Evolutionary conservation across 441 rosid genomes (phyloP), one percentile per base, ranked within the genome.

Genomic region (Hypseocharis bilobata): DNA sequence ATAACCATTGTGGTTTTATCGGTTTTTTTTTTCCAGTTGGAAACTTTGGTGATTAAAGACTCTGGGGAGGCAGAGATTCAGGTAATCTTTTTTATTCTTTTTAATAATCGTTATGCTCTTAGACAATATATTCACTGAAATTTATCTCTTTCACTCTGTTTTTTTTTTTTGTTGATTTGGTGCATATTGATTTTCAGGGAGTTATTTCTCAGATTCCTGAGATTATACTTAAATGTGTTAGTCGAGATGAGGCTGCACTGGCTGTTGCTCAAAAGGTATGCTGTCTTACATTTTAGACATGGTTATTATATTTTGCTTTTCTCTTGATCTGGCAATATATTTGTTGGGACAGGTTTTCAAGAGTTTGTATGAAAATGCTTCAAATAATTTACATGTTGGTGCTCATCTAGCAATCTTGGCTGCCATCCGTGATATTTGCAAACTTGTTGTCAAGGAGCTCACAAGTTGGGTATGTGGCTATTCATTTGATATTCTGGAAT

Each of bases 161-260:
- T 32, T 34, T n/a, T 30, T 19, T 27, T 19, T 2, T 19, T 3
- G 2, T 4, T 60, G 36, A 27, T 28, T 13, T 19, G 27, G 30
- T 40, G 25, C 32, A 10, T 59, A 58, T 57, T 47, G 34, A 62
- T 77, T 59, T 65, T 42, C 82, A 94, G 98, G 92, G 86, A 38
- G 75, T 89, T 57, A 79, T 91, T 75, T 70, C 94, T 54, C 96
- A 91, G 81, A 94, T 94, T 80, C 96, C 96, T 78, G 99, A 94
- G 68, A 94, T 94, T 69, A 88, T 94, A 76, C 92, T 91, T 22
- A 82, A 96, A 78, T 94, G 99, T 78, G 78, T 90, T 34, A 89
- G 96, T 74, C 86, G 96, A 75, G 99, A 94, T 73, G 98, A 91
- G 80, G 99, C 98, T 70, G 98, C 99, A 49, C 72, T 85, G 69